A percentile compares a stretch with the other conserved stretches of the same genome.
phyloP scores from a whole-genome alignment of 257 asterid genomes.

The Solanum ossicruentum region DNA sequence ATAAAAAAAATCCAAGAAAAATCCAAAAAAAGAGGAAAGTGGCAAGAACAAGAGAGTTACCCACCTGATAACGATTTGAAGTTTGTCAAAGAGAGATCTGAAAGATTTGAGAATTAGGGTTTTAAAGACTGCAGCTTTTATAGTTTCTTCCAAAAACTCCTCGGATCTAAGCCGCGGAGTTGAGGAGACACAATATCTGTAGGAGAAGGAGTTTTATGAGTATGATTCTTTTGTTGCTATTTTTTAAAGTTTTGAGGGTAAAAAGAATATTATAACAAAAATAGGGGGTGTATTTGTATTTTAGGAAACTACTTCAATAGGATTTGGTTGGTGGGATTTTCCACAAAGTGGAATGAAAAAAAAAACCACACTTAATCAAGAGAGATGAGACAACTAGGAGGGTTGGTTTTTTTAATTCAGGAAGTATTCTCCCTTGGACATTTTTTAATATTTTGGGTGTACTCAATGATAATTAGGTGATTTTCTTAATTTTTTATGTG shows the following conservation, averaged over 20 bases:
- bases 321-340: too few relatives aligned
- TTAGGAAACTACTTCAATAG: not conserved
- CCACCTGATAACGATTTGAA: slow-evolving; percentile 1
- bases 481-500: too few relatives aligned
- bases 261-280: not conserved
- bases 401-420: too few relatives aligned
- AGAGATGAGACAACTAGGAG: too few relatives aligned
- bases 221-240: not conserved
- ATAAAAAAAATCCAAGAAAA: not conserved
- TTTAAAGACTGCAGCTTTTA: not conserved
- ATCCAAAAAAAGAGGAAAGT: not conserved
- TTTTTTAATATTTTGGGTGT: too few relatives aligned
- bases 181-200: not conserved
- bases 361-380: too few relatives aligned
- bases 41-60: not conserved
- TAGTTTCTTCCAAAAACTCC: slow-evolving; percentile 1
- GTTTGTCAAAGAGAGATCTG: not conserved
- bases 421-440: too few relatives aligned
- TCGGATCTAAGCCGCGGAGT: slow-evolving; percentile 18
- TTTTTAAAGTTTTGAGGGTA: not conserved
- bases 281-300: not conserved
- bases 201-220: not conserved
- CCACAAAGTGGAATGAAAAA: too few relatives aligned
- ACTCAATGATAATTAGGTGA: too few relatives aligned
- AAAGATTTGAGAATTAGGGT: not conserved